phyloP scores from a whole-genome alignment of 768 basidiomycete genomes.

The Amanita molliuscula region DNA sequence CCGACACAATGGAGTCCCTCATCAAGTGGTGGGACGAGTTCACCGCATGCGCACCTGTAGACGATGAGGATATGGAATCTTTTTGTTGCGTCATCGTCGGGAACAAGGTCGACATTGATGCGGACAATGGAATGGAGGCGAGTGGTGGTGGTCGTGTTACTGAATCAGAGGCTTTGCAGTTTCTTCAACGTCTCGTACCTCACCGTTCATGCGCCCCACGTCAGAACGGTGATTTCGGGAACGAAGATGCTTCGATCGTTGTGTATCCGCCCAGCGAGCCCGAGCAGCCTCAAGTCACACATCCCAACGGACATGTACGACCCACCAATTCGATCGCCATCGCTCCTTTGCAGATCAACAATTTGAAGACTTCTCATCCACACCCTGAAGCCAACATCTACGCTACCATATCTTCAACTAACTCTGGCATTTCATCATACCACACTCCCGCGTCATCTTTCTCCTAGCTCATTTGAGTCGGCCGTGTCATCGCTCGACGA shows the following conservation, averaged over 20 bases:
- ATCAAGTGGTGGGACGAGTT: slow-evolving; percentile 78
- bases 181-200: slow-evolving; percentile 30
- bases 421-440: slow-evolving; percentile 52
- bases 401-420: slow-evolving; percentile 48
- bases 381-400: slow-evolving; percentile 34
- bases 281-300: neutral
- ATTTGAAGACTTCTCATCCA: slow-evolving; percentile 19
- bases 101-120: slow-evolving; percentile 62
- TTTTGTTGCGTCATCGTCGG: slow-evolving; percentile 73
- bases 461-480: slow-evolving; percentile 38
- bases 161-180: slow-evolving; percentile 31
- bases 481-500: slow-evolving; percentile 33
- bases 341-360: neutral
- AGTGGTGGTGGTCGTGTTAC: slow-evolving; percentile 15
- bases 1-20: slow-evolving; percentile 47
- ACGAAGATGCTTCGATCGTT: neutral
- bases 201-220: neutral
- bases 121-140: neutral
- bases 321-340: neutral
- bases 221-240: no score
- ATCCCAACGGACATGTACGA: neutral
- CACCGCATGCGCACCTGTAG: slow-evolving; percentile 50
- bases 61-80: slow-evolving; percentile 47
- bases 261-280: neutral
- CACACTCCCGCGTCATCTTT: slow-evolving; percentile 77